These are phyloP conservation scores for Candida xiaguanensis DNA, from an alignment of 805 yeast species.

Conservation along the genomic window DNA sequence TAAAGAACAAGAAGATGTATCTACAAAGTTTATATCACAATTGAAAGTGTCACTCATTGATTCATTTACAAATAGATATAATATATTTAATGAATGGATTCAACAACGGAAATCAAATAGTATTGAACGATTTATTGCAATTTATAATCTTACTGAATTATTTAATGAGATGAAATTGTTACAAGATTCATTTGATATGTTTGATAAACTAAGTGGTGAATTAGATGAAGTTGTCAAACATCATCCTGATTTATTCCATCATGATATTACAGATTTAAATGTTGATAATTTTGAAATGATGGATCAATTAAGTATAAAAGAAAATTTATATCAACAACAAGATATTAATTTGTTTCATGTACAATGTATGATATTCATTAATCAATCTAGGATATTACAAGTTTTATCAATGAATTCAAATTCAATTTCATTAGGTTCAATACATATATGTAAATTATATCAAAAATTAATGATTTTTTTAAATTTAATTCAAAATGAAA, in stretches of 20 bases:
- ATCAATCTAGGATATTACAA: conserved; percentile 33
- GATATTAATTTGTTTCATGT: conserved; percentile 22
- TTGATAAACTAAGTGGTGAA: conserved; percentile 40
- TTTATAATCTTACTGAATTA: conserved; percentile 50
- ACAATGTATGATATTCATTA: conserved; percentile 31
- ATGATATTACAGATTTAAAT: conserved; percentile 9
- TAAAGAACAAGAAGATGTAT: conserved; percentile 38
- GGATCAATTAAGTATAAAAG: conserved; percentile 6
- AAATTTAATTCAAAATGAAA: conserved; percentile 29
- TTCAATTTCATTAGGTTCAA: conserved; percentile 39
- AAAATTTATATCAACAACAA: neutral
- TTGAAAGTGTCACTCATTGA: conserved; percentile 49
- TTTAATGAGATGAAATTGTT: conserved; percentile 52
- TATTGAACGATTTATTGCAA: conserved; percentile 21
- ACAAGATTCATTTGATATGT: conserved; percentile 58
- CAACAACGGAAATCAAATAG: conserved; percentile 8
- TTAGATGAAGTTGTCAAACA: conserved; percentile 11
- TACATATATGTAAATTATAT: conserved; percentile 37
- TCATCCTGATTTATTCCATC: conserved; percentile 6
- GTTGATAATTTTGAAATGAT: conserved; percentile 13
- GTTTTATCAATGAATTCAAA: conserved; percentile 31
- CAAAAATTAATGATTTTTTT: conserved; percentile 37
- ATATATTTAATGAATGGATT: conserved; percentile 11
- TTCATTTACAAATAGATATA: conserved; percentile 42
- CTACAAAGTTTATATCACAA: conserved; percentile 42